Base-by-base conservation (phyloP, 345 rosid genomes). In the Salix purpurea region DNA sequence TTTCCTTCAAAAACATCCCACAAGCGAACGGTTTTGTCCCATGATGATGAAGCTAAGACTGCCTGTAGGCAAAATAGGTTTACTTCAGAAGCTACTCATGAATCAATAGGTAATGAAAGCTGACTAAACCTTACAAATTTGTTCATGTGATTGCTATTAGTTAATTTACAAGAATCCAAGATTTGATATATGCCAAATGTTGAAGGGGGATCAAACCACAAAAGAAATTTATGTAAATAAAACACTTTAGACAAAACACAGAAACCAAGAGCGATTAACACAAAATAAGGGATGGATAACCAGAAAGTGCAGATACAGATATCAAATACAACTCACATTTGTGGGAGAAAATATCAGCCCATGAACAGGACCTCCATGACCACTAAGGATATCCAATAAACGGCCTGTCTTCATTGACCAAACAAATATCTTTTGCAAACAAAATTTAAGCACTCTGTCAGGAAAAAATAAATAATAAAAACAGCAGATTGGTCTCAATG, bases 321-420 rank as follows among this genome's bases (percentile, higher is more conserved):
- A 46, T 66, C 62, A 75, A 48, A 76, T 15, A 78, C 13, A 62
- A 78, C 91, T 96, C 83, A 96, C 98, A 86, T 80, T 92, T 66
- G 91, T 78, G 42, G 97, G 93, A 82, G 99, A 96, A 85, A 92
- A 96, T 85, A 81, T 85, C 85, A 96, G 82, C 2, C 98, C 98
- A 76, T 93, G 98, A 82, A 96, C 99, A 0, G 99, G 99, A 77
- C 98, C 98, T 88, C 91, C 99, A 86, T 96, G 99, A 78, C 96
- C 97, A 48, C 93, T 92, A 52, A 96, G 91, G 78, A 92, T 84
- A 84, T 96, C 99, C 88, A 93, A 87, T 74, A 96, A 87, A 64
- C 94, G 93, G 75, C 96, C 95, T 0, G 96, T 96, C 90, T 93
- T 96, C 98, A 93, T 93, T n/a, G 99, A 96, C 98, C 99, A 93